Evolutionary conservation across 495 filamentous ascomycete genomes (phyloP).

Genomic region (Trichoderma orchidacearum): DNA sequence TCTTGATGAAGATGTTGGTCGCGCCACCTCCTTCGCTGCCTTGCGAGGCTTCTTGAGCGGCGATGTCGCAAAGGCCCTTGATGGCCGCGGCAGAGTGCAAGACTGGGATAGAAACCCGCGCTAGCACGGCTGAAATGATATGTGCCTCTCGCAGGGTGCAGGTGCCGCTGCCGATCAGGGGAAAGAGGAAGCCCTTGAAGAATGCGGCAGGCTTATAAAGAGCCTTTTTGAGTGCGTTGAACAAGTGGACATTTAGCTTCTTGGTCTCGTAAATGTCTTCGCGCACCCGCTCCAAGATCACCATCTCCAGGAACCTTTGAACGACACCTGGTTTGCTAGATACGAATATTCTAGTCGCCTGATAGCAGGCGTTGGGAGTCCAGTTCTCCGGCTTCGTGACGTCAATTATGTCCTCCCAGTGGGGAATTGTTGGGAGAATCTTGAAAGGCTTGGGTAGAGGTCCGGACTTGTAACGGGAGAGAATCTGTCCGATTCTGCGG

Average conservation of each 20-base stretch:
- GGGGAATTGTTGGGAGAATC: slow-evolving; percentile 78
- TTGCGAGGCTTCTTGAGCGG: slow-evolving; percentile 65
- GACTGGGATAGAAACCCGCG: slow-evolving; percentile 47
- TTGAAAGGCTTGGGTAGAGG: slow-evolving; percentile 96
- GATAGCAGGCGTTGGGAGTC: slow-evolving; percentile 79
- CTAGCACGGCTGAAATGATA: slow-evolving; percentile 53
- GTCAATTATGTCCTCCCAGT: slow-evolving; percentile 76
- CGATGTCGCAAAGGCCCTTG: slow-evolving; percentile 83
- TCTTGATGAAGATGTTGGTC: slow-evolving; percentile 84
- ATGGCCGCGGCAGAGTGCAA: slow-evolving; percentile 88
- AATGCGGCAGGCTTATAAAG: slow-evolving; percentile 94
- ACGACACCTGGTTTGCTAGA: slow-evolving; percentile 62
- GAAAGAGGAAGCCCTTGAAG: slow-evolving; percentile 94
- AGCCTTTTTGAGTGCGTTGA: slow-evolving; percentile 79
- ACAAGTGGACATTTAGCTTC: slow-evolving; percentile 91
- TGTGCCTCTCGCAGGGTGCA: slow-evolving; percentile 86
- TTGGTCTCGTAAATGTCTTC: slow-evolving; percentile 67
- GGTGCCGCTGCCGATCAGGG: slow-evolving; percentile 59
- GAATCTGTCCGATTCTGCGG: slow-evolving; percentile 64
- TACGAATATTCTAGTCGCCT: slow-evolving; percentile 79
- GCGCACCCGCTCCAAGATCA: slow-evolving; percentile 76
- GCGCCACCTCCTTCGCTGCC: slow-evolving; percentile 63
- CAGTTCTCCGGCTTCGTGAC: slow-evolving; percentile 72
- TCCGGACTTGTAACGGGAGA: slow-evolving; percentile 88
- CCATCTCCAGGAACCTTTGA: slow-evolving; percentile 65